Conservation (phyloP, 371 early-diverging fungal species). For the Mortierella sp. region DNA sequence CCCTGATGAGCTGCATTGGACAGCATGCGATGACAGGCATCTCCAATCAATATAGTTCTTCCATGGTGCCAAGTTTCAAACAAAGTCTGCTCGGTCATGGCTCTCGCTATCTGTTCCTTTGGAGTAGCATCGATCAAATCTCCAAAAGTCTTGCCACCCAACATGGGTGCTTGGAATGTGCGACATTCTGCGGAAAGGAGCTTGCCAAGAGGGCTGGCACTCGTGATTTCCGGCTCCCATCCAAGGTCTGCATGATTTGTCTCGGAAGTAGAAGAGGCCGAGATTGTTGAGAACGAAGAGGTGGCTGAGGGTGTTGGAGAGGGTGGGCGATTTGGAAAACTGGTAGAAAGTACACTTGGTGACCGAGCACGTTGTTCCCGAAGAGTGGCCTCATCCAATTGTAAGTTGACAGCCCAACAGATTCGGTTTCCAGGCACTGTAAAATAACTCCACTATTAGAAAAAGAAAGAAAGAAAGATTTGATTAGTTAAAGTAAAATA, state of each 20-base stretch:
- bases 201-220: not conserved
- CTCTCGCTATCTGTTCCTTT: constrained; percentile 8
- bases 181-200: constrained; percentile 18
- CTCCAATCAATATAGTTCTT: constrained; percentile 27
- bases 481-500: too few relatives aligned
- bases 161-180: constrained; percentile 12
- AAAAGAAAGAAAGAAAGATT: not conserved
- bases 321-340: constrained; percentile 4
- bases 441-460: constrained; percentile 29
- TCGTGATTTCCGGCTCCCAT: constrained; percentile 11
- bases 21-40: constrained; percentile 35
- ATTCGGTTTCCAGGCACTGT: constrained; percentile 33
- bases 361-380: constrained; percentile 16
- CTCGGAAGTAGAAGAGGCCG: not conserved
- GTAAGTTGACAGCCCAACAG: constrained; percentile 26
- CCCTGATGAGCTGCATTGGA: constrained; percentile 41
- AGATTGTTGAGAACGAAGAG: constrained; percentile 5
- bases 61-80: constrained; percentile 45
- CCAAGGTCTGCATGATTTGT: constrained; percentile 1
- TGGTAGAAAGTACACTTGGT: not conserved
- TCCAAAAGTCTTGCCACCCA: constrained; percentile 11
- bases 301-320: constrained; percentile 21
- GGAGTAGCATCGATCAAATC: constrained; percentile 30
- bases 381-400: constrained; percentile 20
- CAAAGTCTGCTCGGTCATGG: constrained; percentile 21